A percentile compares a stretch with the other conserved stretches of the same genome.
phyloP scores from a whole-genome alignment of 192 early-diverging fungal genomes.

The Geosiphon pyriformis region DNA sequence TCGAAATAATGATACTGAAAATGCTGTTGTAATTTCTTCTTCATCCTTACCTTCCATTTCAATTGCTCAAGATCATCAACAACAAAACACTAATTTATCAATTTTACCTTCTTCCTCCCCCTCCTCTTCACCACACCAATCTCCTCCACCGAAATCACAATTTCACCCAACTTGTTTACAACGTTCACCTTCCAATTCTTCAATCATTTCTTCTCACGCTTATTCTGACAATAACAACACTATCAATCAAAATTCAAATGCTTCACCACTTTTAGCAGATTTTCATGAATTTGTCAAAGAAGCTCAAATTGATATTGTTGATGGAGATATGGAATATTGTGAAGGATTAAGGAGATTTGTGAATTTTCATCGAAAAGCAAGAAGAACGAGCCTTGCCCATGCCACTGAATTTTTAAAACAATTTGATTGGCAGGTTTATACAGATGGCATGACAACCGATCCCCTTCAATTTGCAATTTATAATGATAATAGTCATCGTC shows the following conservation, averaged over 20 bases:
- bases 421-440: conserved; percentile 5
- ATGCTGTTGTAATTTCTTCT: too few species aligned
- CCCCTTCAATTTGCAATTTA: too few species aligned
- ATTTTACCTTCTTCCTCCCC: background rate
- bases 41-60: too few species aligned
- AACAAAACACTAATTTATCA: background rate
- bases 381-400: background rate
- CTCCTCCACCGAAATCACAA: background rate
- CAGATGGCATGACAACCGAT: too few species aligned
- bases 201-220: too few species aligned
- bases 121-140: background rate
- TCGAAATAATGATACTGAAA: too few species aligned
- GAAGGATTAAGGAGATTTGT: conserved; percentile 13
- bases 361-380: background rate
- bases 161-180: background rate
- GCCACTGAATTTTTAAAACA: conserved; percentile 8
- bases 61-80: conserved; percentile 3
- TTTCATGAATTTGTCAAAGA: conserved; percentile 5
- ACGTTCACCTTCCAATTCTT: background rate
- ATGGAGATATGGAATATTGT: conserved; percentile 8
- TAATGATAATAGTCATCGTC: too few species aligned
- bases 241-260: background rate
- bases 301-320: background rate
- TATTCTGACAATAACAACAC: too few species aligned
- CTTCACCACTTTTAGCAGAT: background rate